These are phyloP conservation scores for Spathaspora girioi DNA, from an alignment of 805 yeast genomes.

Conservation along the genomic window DNA sequence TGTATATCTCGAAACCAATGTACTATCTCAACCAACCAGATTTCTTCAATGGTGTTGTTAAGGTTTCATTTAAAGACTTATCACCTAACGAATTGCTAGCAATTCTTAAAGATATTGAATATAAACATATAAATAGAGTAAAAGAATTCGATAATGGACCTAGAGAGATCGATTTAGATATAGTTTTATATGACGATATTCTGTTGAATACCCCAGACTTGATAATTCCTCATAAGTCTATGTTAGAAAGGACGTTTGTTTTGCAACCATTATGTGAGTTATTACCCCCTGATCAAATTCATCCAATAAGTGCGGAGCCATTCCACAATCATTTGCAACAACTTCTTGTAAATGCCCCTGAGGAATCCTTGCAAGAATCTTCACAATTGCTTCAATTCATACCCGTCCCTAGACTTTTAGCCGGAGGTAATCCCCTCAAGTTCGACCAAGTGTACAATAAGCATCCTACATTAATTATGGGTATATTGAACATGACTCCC, in stretches of 20 bases:
- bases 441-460: conserved; percentile 45
- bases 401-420: conserved; percentile 37
- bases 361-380: conserved; percentile 48
- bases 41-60: conserved; percentile 80
- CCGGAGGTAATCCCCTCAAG: conserved; percentile 16
- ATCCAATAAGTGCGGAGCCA: conserved; percentile 87
- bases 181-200: conserved; percentile 63
- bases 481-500: conserved; percentile 84
- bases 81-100: conserved; percentile 62
- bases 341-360: conserved; percentile 29
- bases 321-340: conserved; percentile 62
- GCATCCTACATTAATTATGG: conserved; percentile 72
- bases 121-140: conserved; percentile 61
- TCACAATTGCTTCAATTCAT: conserved; percentile 46
- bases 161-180: conserved; percentile 85
- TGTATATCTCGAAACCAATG: conserved; percentile 92
- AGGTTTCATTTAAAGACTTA: conserved; percentile 53
- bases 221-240: conserved; percentile 79
- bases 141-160: conserved; percentile 90
- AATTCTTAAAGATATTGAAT: conserved; percentile 73
- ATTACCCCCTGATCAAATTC: conserved; percentile 58
- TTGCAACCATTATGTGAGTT: conserved; percentile 84
- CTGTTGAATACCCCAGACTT: conserved; percentile 56
- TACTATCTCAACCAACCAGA: conserved; percentile 74
- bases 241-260: conserved; percentile 90